Evolutionary conservation across 192 early-diverging fungal species (phyloP), one percentile per base, ranked within the genome.

Genomic region (Podila epigama): DNA sequence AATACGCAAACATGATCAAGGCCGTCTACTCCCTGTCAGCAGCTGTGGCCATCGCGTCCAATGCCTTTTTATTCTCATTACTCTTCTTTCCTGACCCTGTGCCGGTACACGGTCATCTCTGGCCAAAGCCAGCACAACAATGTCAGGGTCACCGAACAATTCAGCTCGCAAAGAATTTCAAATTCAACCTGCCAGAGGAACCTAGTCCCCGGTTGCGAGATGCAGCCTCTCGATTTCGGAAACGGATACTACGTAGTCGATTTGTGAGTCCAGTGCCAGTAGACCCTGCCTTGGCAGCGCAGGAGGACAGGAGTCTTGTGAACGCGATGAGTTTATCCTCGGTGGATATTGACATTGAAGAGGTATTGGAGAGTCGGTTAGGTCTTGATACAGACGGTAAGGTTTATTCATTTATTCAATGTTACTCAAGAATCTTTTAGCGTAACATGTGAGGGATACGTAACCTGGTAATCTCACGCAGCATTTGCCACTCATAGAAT

Each of bases 61-160:
- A 77, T 16, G 73, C 40, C 20, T 77, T 77, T 40, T 56, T 77
- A 4, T 18, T 77, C 32, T 77, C 73, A 8, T 29, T 77, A 1
- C 48, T 68, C 39, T 13, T 77, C 37, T 41, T 60, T 13, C 73
- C 73, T 1, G 56, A 77, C 44, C 59, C 44, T 11, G 13, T 42
- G 5, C 65, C 73, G 5, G 65, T 63, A 22, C 12, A 52, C 7
- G 73, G 55, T 11, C 61, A 77, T 34, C 42, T 68, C 9, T 77
- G 73, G 73, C 73, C 73, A 6, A 77, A 77, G 31, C 73, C 73
- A 10, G 37, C 55, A 1, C 27, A 58, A 5, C 50, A 40, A 28
- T 77, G 66, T 22, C 73, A 63, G 15, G 66, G 73, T 6, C 73
- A 68, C 25, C 60, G 42, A 22, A 77, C 66, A 8, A 63, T 68